Conservation (phyloP, 2,329 filamentous ascomycete genomes). For the Fusarium sp. region DNA sequence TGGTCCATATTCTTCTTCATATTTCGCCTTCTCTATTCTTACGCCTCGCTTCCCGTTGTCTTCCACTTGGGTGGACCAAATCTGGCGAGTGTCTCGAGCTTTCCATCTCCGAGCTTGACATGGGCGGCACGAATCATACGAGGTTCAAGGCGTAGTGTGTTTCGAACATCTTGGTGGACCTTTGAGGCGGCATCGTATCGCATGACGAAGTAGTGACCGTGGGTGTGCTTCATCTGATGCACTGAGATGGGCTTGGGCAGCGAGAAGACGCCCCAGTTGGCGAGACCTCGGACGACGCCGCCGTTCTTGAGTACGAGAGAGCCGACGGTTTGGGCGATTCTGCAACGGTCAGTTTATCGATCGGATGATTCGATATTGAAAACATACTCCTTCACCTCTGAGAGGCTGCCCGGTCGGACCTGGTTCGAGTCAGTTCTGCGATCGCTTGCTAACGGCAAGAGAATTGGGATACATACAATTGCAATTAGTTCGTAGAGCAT, state of each 20-base stretch:
- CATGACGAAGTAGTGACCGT: constrained; percentile 98
- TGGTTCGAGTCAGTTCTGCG: constrained; percentile 54
- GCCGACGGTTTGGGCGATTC: constrained; percentile 89
- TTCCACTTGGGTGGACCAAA: constrained; percentile 67
- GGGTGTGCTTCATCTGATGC: constrained; percentile 85
- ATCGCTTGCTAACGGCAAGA: constrained; percentile 31
- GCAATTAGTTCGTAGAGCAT: constrained; percentile 99
- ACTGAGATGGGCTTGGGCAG: constrained; percentile 84
- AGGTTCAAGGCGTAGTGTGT: constrained; percentile 85
- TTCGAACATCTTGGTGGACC: constrained; percentile 80
- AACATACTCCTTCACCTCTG: constrained; percentile 93
- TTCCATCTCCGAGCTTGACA: constrained; percentile 83
- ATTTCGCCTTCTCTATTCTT: constrained; percentile 8
- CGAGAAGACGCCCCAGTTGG: constrained; percentile 94
- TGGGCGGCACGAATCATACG: constrained; percentile 88
- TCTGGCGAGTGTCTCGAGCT: constrained; percentile 64
- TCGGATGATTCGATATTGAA: constrained; percentile 7
- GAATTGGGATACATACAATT: constrained; percentile 75
- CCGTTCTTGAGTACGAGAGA: constrained; percentile 83
- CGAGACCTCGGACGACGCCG: constrained; percentile 91
- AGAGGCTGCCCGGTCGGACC: constrained; percentile 91
- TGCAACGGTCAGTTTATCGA: constrained; percentile 54
- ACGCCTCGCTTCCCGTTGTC: constrained; percentile 53
- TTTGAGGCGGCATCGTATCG: constrained; percentile 85
- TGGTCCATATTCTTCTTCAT: constrained; percentile 9